A percentile compares a stretch with the other conserved stretches of the same genome.
These are phyloP conservation scores for Verticillium isaacii DNA, from an alignment of 2,329 filamentous ascomycete species.

Conservation along the genomic window DNA sequence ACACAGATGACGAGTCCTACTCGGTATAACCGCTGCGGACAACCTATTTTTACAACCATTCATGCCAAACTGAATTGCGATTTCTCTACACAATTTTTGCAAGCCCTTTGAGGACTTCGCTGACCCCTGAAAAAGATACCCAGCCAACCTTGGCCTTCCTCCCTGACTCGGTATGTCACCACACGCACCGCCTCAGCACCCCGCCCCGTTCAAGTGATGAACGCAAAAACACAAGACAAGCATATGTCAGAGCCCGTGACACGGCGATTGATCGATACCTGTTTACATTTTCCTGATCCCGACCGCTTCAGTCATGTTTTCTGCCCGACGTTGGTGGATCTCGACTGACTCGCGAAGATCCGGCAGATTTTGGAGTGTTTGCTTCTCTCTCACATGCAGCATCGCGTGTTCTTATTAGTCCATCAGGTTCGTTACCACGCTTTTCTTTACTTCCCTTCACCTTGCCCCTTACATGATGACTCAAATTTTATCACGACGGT, in stretches of 20 bases:
- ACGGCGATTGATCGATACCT: slow-evolving; percentile 6
- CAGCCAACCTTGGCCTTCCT: neutral
- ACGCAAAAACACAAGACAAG: slow-evolving; percentile 16
- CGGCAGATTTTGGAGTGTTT: neutral
- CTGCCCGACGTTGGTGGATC: neutral
- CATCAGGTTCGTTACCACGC: neutral
- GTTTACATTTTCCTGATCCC: slow-evolving; percentile 2
- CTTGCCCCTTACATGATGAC: slow-evolving; percentile 11
- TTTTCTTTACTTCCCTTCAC: neutral
- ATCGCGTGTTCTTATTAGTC: neutral
- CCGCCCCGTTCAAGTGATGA: slow-evolving; percentile 13
- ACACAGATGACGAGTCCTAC: slow-evolving; percentile 63
- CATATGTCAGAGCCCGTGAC: slow-evolving; percentile 18
- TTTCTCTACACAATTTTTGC: neutral
- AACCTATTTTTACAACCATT: slow-evolving; percentile 52
- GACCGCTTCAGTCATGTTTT: neutral
- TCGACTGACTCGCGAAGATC: neutral
- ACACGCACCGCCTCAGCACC: neutral
- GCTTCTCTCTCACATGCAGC: neutral
- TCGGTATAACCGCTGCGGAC: slow-evolving; percentile 56
- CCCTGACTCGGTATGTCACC: neutral
- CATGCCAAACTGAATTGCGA: slow-evolving; percentile 46
- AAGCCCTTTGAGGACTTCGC: slow-evolving; percentile 5
- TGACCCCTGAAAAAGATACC: slow-evolving; percentile 13
- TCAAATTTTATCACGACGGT: slow-evolving; percentile 15